Conservation (phyloP, 1,139 yeast genomes). For the Suhomyces choctaworum region DNA sequence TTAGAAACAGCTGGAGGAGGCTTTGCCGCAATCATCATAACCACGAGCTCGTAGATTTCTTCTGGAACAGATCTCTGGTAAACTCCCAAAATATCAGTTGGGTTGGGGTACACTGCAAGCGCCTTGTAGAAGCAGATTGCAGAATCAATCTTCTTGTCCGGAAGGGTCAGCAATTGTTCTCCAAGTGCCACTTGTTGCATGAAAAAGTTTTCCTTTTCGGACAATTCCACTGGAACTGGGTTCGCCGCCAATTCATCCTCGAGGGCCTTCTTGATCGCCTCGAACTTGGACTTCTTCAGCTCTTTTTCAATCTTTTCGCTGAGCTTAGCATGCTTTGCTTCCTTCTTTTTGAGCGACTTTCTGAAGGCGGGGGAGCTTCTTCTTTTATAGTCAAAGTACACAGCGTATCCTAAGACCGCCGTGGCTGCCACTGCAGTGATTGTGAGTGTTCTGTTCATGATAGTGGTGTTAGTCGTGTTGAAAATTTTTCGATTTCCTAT, state of each 20-base stretch:
- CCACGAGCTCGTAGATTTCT: slow-evolving; percentile 76
- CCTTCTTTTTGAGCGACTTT: slow-evolving; percentile 63
- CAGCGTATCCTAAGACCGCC: slow-evolving; percentile 69
- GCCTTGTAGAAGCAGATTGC: slow-evolving; percentile 94
- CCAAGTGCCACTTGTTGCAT: slow-evolving; percentile 83
- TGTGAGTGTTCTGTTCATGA: slow-evolving; percentile 45
- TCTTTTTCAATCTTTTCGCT: slow-evolving; percentile 58
- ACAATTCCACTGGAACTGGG: slow-evolving; percentile 74
- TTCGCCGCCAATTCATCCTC: slow-evolving; percentile 61
- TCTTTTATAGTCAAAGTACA: slow-evolving; percentile 89
- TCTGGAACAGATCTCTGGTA: slow-evolving; percentile 87
- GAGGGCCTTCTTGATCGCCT: slow-evolving; percentile 61
- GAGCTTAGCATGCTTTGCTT: slow-evolving; percentile 58
- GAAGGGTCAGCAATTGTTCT: slow-evolving; percentile 63
- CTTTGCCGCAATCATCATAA: slow-evolving; percentile 83
- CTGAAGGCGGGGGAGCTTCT: slow-evolving; percentile 83
- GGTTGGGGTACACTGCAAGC: slow-evolving; percentile 91
- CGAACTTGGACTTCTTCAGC: slow-evolving; percentile 60
- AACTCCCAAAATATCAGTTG: slow-evolving; percentile 83
- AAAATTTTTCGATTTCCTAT: slow-evolving; percentile 4
- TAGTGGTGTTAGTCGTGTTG: slow-evolving; percentile 1
- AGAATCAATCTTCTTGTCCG: slow-evolving; percentile 68
- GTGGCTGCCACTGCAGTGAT: slow-evolving; percentile 53
- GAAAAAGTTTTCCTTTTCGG: slow-evolving; percentile 74
- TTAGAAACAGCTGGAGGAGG: slow-evolving; percentile 83